Base-by-base conservation (phyloP, 2,329 filamentous ascomycete species). In the Metarhizium humberi region DNA sequence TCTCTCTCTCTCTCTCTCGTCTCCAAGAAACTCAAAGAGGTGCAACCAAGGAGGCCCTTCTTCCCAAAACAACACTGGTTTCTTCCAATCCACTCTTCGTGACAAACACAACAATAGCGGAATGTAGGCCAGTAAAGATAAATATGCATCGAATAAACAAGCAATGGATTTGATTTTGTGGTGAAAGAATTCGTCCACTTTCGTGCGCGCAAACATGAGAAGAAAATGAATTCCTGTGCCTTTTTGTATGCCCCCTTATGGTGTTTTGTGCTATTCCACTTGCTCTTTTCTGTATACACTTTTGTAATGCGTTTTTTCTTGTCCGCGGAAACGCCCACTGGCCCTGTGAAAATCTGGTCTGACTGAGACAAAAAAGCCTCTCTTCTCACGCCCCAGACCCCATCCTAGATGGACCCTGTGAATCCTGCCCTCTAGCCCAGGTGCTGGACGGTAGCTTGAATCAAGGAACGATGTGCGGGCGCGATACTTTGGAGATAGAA, bases 221-320 rank as follows among this genome's bases (percentile, higher is more conserved):
- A 29, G 4, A 20, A 30, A 50, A 32, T 43, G 29, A 38, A 45
- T 43, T 47, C 25, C 36, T 50, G 30, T 50, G 50, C 45, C 48
- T 43, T 51, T 52, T 52, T 50, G 32, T 52, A 48, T 56, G 47
- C 51, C 55, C 29, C n/a, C 36, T 52, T 52, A 36, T 38, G 20
- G 43, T 36, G 11, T 25, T 47, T 51, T 46, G 14, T 47, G 30
- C n/a, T 51, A 25, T 43, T 20, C n/a, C 30, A 18, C n/a, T 13
- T 43, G 34, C 38, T 55, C 43, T 32, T 49, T 53, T n/a, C 34
- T 18, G 16, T 18, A 20, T 20, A 10, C 14, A 18, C n/a, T 20
- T 45, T 45, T 45, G 18, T 45, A 16, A 45, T 45, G 42, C n/a
- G 42, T 45, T 45, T 16, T 45, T 10, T 4, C 11, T 5, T 10